Evolutionary conservation across 768 basidiomycete genomes (phyloP).

Genomic region (Leccinum obscurum): DNA sequence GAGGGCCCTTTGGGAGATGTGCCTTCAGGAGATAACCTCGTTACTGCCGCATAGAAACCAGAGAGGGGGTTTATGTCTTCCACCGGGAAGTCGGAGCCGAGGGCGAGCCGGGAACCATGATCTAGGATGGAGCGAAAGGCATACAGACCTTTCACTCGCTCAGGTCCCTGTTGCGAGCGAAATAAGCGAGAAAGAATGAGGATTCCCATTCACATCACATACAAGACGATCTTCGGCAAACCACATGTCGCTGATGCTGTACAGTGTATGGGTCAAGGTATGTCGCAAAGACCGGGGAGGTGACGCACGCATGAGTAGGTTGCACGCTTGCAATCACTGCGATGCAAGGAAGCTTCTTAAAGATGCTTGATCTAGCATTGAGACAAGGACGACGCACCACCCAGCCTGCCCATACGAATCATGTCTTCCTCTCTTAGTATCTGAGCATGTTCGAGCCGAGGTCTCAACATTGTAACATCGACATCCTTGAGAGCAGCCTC

Average conservation of each 20-base stretch:
- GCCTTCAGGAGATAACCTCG: constrained; percentile 68
- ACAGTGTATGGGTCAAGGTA: neutral
- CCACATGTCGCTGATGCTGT: constrained; percentile 83
- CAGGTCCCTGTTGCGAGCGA: constrained; percentile 57
- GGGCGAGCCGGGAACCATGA: constrained; percentile 63
- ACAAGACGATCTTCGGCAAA: constrained; percentile 84
- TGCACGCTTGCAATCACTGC: constrained; percentile 89
- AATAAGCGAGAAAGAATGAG: neutral
- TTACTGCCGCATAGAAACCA: constrained; percentile 87
- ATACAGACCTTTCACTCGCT: constrained; percentile 82
- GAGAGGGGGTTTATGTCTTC: constrained; percentile 82
- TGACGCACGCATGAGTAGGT: constrained; percentile 78
- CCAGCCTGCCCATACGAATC: constrained; percentile 71
- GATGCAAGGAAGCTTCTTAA: neutral
- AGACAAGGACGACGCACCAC: constrained; percentile 48
- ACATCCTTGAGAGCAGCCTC: constrained; percentile 62
- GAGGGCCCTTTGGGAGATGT: constrained; percentile 77
- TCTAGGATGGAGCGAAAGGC: constrained; percentile 78
- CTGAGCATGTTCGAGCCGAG: constrained; percentile 90
- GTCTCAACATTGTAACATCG: constrained; percentile 65
- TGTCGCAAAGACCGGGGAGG: neutral
- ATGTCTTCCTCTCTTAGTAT: constrained; percentile 79
- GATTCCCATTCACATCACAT: constrained; percentile 21
- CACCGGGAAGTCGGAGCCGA: constrained; percentile 91
- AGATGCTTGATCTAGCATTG: neutral